These are phyloP conservation scores for Dioscorea zingiberensis DNA, from an alignment of 106 monocot species.

Conservation along the genomic window DNA sequence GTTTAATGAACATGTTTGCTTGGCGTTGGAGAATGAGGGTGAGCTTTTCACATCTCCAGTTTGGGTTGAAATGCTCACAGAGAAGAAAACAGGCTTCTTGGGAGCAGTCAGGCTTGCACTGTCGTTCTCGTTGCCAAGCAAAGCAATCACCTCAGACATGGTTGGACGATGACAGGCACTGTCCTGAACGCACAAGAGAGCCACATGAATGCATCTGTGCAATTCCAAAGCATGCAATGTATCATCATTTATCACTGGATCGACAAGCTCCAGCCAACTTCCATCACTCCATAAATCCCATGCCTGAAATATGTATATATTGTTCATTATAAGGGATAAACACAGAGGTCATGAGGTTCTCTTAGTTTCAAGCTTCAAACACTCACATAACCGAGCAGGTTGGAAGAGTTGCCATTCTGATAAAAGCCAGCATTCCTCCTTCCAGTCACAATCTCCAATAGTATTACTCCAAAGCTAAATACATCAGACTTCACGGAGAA, in stretches of 20 bases:
- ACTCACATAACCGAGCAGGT: conserved; percentile 21
- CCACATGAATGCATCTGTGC: conserved; percentile 11
- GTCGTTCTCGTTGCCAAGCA: not conserved
- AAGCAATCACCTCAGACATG: conserved; percentile 4
- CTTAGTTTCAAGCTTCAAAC: not conserved
- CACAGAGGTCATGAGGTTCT: not conserved
- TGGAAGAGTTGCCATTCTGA: not conserved
- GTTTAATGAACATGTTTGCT: too few species aligned
- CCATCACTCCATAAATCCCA: conserved; percentile 13
- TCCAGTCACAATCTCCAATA: conserved; percentile 30
- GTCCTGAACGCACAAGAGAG: conserved; percentile 10
- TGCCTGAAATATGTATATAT: not conserved
- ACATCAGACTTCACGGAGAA: conserved; percentile 29
- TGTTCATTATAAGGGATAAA: not conserved
- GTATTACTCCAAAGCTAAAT: conserved; percentile 24
- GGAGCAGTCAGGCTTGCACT: conserved; percentile 1
- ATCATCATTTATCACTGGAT: not conserved
- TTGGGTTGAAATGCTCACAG: too few species aligned
- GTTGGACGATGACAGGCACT: conserved; percentile 2
- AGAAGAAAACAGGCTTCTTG: conserved; percentile 1
- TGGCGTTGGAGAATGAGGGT: too few species aligned
- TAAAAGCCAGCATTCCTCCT: conserved; percentile 1
- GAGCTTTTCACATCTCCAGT: too few species aligned
- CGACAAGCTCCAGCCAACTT: not conserved
- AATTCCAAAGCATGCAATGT: not conserved